Base-by-base conservation (phyloP, 805 yeast genomes). In the Pichia scutulata region DNA sequence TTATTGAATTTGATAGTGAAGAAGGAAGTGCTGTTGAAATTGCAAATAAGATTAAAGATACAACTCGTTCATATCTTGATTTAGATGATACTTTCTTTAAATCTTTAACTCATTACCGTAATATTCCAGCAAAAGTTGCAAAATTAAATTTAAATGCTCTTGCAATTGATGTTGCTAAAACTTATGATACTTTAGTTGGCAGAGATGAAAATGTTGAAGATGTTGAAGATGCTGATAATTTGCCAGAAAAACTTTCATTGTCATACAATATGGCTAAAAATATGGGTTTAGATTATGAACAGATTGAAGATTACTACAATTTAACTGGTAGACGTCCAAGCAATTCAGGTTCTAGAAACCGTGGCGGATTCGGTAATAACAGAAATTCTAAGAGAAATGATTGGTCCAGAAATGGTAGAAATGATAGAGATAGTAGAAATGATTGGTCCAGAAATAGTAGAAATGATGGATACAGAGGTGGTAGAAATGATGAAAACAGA, bases 1-100 rank as follows among this genome's bases (percentile, higher is more conserved):
- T 65, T 49, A 61, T 59, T 30, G 65, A 69, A 10, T 77, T 73
- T 55, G 70, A 68, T 36, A 61, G 70, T 16, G 62, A 60, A 36
- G 61, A 60, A 14, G 75, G 69, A 42, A 37, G 72, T 69, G 53
- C 63, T 59, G 7, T 64, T 59, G 52, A 62, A 68, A 54, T 68
- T 56, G 61, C 72, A 18, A 59, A 64, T 39, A 52, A 62, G 22
- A 61, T 60, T 26, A 63, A 61, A 9, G 40, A 43, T 25, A 47
- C 50, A 41, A 54, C 57, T 21, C 47, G 50, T 21, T 45, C 50
- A 24, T 47, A 49, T 9, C 48, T 41, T 24, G 56, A 53, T 19
- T 23, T 50, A 12, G 55, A 55, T 9, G 55, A 46, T n/a, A 46
- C 63, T 16, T 51, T 58, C 7, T 28, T 39, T 12, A 53, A 55